Evolutionary conservation across 805 yeast genomes (phyloP).

Genomic region (Henningerozyma blattae): DNA sequence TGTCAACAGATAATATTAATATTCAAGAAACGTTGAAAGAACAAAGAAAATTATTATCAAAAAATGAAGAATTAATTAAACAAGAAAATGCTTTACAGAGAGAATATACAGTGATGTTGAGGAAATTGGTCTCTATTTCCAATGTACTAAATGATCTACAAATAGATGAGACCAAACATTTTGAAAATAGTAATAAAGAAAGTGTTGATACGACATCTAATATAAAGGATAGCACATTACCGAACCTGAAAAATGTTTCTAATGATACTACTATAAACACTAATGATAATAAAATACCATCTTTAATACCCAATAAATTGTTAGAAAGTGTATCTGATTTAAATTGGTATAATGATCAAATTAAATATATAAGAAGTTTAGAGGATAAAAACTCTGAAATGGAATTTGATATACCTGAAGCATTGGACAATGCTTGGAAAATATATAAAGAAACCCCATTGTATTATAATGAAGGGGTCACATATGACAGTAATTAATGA

Average conservation of each 20-base stretch:
- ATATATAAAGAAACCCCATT: slow-evolving; percentile 19
- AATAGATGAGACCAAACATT: neutral
- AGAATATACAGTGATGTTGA: slow-evolving; percentile 21
- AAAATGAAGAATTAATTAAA: slow-evolving; percentile 22
- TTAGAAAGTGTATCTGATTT: slow-evolving; percentile 14
- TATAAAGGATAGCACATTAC: slow-evolving; percentile 3
- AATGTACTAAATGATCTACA: slow-evolving; percentile 9
- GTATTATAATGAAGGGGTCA: slow-evolving; percentile 16
- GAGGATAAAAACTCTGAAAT: neutral
- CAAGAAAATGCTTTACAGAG: slow-evolving; percentile 20
- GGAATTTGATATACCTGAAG: slow-evolving; percentile 11
- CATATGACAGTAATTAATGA: neutral
- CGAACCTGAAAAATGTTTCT: too few species aligned
- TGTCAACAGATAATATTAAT: too few species aligned
- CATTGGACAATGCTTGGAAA: slow-evolving; percentile 16
- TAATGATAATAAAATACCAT: too few species aligned
- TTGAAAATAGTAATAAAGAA: too few species aligned
- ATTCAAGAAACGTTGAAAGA: too few species aligned
- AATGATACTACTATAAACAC: too few species aligned
- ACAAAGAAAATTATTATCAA: slow-evolving; percentile 8
- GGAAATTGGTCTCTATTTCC: slow-evolving; percentile 19
- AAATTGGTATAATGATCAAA: slow-evolving; percentile 19
- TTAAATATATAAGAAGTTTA: slow-evolving; percentile 4
- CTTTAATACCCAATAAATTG: slow-evolving; percentile 8
- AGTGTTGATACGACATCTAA: too few species aligned